A percentile compares a stretch with the other conserved stretches of the same genome.
These are phyloP conservation scores for Metarhizium sp. DNA, from an alignment of 2,329 filamentous ascomycete genomes.

Conservation along the genomic window DNA sequence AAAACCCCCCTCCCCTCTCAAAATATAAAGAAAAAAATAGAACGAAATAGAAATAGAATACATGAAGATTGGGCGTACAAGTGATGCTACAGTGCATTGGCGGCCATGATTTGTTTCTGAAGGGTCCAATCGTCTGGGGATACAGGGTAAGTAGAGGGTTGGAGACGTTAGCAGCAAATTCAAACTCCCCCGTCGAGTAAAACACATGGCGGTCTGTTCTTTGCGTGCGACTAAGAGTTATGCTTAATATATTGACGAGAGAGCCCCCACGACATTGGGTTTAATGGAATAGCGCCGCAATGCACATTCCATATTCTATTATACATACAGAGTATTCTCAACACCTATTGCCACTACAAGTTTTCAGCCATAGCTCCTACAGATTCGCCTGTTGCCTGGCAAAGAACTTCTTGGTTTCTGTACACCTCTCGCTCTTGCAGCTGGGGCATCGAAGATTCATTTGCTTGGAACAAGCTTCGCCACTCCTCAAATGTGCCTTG, in stretches of 20 bases:
- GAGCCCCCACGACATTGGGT: not conserved
- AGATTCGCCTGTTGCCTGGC: conserved; percentile 28
- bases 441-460: conserved; percentile 89
- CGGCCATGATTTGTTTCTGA: too few relatives aligned
- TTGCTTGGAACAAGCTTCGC: conserved; percentile 62
- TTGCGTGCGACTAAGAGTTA: too few relatives aligned
- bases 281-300: not conserved
- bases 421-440: conserved; percentile 81
- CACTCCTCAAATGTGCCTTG: conserved; percentile 64
- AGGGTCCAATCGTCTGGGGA: too few relatives aligned
- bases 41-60: too few relatives aligned
- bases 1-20: too few relatives aligned
- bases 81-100: too few relatives aligned
- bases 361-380: not conserved
- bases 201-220: too few relatives aligned
- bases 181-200: too few relatives aligned
- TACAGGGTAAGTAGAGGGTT: too few relatives aligned
- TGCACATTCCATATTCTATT: not conserved
- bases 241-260: not conserved
- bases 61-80: too few relatives aligned
- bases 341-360: not conserved
- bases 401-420: conserved; percentile 66
- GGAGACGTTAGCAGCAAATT: too few relatives aligned
- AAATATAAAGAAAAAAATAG: too few relatives aligned
- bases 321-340: not conserved